Conservation (phyloP, 73 alveolate genomes). For the Stentor roeselii region DNA sequence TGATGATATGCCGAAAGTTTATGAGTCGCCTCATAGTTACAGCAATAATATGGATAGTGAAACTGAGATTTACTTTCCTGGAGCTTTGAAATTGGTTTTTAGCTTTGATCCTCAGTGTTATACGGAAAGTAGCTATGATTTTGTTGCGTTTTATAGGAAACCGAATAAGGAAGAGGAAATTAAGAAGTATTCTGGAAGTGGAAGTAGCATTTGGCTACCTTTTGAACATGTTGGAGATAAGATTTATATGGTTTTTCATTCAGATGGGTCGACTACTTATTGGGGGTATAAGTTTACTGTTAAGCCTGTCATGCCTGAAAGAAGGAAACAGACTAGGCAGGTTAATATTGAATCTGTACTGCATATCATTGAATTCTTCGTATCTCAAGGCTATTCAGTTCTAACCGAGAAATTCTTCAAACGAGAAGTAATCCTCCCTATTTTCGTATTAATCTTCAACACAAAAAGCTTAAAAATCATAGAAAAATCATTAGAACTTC, state of each 20-base stretch:
- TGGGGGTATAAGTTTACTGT: conserved; percentile 29
- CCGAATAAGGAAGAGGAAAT: conserved; percentile 31
- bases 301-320: conserved; percentile 1
- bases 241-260: conserved; percentile 22
- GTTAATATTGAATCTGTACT: neutral
- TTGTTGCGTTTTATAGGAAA: neutral
- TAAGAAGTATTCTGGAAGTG: neutral
- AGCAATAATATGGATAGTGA: neutral
- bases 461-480: neutral
- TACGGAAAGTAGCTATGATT: conserved; percentile 23
- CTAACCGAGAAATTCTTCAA: neutral
- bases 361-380: neutral
- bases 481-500: neutral
- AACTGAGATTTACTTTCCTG: conserved; percentile 3
- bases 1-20: neutral
- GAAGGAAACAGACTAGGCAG: neutral
- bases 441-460: neutral
- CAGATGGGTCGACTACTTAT: conserved; percentile 14
- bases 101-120: conserved; percentile 15
- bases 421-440: neutral
- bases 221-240: conserved; percentile 20
- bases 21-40: conserved; percentile 22
- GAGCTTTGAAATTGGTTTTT: neutral
- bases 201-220: neutral
- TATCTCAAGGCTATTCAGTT: neutral